phyloP scores from a whole-genome alignment of 169 alveolate species.

The Plasmodium reichenowi region DNA sequence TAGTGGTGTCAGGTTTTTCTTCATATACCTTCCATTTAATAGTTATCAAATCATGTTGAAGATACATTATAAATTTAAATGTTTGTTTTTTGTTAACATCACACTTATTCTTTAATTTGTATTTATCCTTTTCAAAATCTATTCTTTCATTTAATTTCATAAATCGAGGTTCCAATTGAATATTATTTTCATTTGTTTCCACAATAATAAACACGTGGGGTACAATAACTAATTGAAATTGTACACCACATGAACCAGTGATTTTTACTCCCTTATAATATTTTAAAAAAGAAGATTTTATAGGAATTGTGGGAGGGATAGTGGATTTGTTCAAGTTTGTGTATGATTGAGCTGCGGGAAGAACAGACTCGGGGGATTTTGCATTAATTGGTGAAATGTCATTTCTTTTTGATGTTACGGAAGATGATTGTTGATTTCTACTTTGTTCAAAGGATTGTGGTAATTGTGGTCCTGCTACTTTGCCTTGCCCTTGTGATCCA shows the following conservation, averaged over 20 bases:
- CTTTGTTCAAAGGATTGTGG: neutral
- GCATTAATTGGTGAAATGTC: too few relatives aligned
- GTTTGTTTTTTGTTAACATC: neutral
- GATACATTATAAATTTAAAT: neutral
- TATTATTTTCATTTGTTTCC: neutral
- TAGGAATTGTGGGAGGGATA: neutral
- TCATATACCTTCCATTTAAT: neutral
- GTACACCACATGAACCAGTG: conserved; percentile 45
- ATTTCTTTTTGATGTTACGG: too few relatives aligned
- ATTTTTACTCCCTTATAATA: conserved; percentile 37
- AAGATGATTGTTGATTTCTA: too few relatives aligned
- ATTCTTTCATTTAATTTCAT: neutral
- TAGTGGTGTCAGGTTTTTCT: neutral
- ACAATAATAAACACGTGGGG: conserved; percentile 21
- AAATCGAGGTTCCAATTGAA: conserved; percentile 2
- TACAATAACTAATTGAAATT: conserved; percentile 14
- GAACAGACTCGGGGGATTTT: neutral
- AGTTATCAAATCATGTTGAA: neutral
- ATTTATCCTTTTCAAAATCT: neutral
- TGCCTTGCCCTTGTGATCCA: too few relatives aligned
- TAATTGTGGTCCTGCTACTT: too few relatives aligned
- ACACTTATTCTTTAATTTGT: conserved; percentile 1
- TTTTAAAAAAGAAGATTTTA: conserved; percentile 46
- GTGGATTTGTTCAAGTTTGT: neutral
- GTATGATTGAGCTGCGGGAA: neutral